Evolutionary conservation across 1,284 basidiomycete genomes (phyloP).

Genomic region (Meira nashicola): DNA sequence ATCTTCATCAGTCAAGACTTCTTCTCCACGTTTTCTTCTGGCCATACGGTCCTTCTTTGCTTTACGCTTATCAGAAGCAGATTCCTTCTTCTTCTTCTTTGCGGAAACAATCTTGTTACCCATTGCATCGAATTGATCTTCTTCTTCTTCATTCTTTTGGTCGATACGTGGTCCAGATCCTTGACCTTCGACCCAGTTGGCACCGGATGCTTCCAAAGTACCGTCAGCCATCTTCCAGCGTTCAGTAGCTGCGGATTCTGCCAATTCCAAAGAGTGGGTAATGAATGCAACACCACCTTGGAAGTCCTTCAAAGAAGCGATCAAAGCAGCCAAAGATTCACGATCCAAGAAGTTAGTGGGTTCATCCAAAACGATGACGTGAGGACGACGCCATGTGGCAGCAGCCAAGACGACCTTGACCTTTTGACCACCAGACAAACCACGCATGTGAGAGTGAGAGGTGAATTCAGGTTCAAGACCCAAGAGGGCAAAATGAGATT

Average conservation of each 20-base stretch:
- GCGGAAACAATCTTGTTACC: slow-evolving; percentile 40
- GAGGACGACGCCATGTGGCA: slow-evolving; percentile 51
- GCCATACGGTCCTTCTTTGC: slow-evolving; percentile 37
- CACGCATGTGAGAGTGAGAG: slow-evolving; percentile 53
- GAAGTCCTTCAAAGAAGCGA: slow-evolving; percentile 50
- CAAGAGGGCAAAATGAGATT: slow-evolving; percentile 53
- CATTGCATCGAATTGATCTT: slow-evolving; percentile 40
- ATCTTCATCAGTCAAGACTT: slow-evolving; percentile 17
- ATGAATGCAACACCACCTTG: slow-evolving; percentile 52
- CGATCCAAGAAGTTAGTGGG: slow-evolving; percentile 54
- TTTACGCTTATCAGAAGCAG: slow-evolving; percentile 30
- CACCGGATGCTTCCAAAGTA: slow-evolving; percentile 59
- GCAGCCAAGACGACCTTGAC: slow-evolving; percentile 53
- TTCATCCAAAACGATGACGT: slow-evolving; percentile 53
- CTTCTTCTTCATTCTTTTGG: slow-evolving; percentile 43
- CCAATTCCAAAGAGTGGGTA: slow-evolving; percentile 51
- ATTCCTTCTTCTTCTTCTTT: slow-evolving; percentile 43
- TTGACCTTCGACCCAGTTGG: slow-evolving; percentile 82
- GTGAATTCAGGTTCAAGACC: slow-evolving; percentile 53
- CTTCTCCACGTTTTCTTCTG: slow-evolving; percentile 36
- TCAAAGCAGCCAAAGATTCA: slow-evolving; percentile 52
- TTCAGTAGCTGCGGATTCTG: slow-evolving; percentile 49
- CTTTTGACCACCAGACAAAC: slow-evolving; percentile 54
- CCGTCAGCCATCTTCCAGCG: slow-evolving; percentile 50
- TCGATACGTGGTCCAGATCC: slow-evolving; percentile 45